phyloP scores from a whole-genome alignment of 441 rosid species.

The Gossypium gossypioides region DNA sequence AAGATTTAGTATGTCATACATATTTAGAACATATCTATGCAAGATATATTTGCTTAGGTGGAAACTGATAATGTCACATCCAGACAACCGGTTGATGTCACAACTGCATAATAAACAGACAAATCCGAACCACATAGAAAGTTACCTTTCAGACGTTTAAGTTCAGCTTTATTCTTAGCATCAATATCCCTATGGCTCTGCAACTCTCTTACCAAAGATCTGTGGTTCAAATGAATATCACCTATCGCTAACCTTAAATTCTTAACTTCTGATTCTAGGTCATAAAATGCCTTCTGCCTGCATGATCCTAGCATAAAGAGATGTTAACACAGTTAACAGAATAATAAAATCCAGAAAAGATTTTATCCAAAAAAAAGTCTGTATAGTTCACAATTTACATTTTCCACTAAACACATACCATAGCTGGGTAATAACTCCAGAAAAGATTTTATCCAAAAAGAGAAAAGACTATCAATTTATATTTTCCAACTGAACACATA shows the following conservation, averaged over 20 bases:
- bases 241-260: slow-evolving; percentile 47
- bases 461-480: background rate
- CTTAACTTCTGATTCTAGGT: slow-evolving; percentile 49
- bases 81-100: background rate
- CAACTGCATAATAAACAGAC: background rate
- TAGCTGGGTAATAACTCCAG: slow-evolving; percentile 17
- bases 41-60: background rate
- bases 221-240: slow-evolving; percentile 68
- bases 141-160: slow-evolving; percentile 64
- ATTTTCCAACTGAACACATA: slow-evolving; percentile 19
- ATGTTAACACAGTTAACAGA: slow-evolving; percentile 16
- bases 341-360: slow-evolving; percentile 11
- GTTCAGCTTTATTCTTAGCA: slow-evolving; percentile 63
- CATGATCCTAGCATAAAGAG: slow-evolving; percentile 42
- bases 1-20: background rate
- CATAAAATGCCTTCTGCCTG: slow-evolving; percentile 35
- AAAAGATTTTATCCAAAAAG: background rate
- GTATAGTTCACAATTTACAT: background rate
- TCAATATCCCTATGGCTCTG: slow-evolving; percentile 48
- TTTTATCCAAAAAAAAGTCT: background rate
- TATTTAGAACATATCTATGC: background rate
- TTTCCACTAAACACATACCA: slow-evolving; percentile 31
- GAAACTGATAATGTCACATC: background rate
- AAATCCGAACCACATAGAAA: background rate
- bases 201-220: slow-evolving; percentile 49